phyloP scores from a whole-genome alignment of 805 yeast genomes.

The Kazachstania psychrophila region DNA sequence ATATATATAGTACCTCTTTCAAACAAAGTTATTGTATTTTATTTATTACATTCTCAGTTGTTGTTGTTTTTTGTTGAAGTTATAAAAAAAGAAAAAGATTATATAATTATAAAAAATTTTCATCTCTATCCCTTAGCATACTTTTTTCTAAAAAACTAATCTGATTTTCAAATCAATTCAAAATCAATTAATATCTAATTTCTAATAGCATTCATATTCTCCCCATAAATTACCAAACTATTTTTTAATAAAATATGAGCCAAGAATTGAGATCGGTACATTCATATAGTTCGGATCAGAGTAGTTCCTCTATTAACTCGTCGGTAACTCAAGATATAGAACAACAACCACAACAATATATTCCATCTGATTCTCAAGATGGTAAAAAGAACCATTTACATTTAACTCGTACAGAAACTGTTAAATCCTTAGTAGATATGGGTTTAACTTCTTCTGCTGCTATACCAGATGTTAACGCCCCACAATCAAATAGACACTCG shows the following conservation, averaged over 20 bases:
- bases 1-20: no score
- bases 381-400: slow-evolving; percentile 18
- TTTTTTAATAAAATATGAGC: no score
- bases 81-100: no score
- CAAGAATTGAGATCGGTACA: slow-evolving; percentile 10
- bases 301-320: slow-evolving; percentile 8
- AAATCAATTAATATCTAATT: no score
- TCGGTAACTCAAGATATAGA: slow-evolving; percentile 9
- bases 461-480: slow-evolving; percentile 47
- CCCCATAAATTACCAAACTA: not conserved
- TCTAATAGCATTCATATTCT: not conserved
- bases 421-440: slow-evolving; percentile 51
- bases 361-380: slow-evolving; percentile 8
- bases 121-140: no score
- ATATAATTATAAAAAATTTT: no score
- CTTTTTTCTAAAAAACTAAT: no score
- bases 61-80: no score
- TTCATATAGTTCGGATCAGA: slow-evolving; percentile 10
- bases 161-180: not conserved
- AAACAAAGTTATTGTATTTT: no score
- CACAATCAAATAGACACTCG: slow-evolving; percentile 44
- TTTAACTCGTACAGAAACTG: slow-evolving; percentile 60
- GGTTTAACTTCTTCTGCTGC: slow-evolving; percentile 53
- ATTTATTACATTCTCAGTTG: no score
- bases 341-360: slow-evolving; percentile 22